A percentile compares a stretch with the other conserved stretches of the same genome.
Conservation (phyloP, 164 flowering plant genomes). For the Berberis thunbergii region DNA sequence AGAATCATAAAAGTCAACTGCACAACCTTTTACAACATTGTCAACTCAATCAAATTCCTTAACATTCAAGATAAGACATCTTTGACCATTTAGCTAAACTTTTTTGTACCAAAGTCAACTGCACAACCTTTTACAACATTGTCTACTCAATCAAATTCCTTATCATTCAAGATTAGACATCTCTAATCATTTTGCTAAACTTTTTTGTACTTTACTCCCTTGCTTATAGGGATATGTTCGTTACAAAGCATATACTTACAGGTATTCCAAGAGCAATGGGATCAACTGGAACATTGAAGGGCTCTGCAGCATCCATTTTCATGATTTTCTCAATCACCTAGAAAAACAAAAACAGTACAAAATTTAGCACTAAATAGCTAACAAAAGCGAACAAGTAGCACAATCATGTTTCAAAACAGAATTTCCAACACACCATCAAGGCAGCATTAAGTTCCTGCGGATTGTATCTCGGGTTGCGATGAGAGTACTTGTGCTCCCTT, state of each 20-base stretch:
- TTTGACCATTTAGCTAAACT: no score
- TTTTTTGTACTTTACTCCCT: no score
- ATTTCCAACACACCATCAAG: constrained; percentile 23
- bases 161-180: no score
- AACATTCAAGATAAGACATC: no score
- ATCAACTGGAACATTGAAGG: constrained; percentile 88
- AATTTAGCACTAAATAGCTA: not conserved
- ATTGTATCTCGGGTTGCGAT: constrained; percentile 23
- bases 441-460: constrained; percentile 53
- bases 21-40: no score
- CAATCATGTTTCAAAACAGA: not conserved
- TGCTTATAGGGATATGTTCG: no score
- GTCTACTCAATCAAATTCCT: no score
- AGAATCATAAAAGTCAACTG: no score
- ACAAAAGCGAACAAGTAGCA: not conserved
- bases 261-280: constrained; percentile 94
- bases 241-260: constrained; percentile 35
- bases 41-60: no score
- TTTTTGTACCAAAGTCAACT: no score
- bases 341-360: not conserved
- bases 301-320: constrained; percentile 99
- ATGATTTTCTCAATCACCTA: constrained; percentile 89
- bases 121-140: no score
- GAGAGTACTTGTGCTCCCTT: constrained; percentile 21
- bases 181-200: no score